Evolutionary conservation across 257 asterid species (phyloP).

Genomic region (Phtheirospermum japonicum): DNA sequence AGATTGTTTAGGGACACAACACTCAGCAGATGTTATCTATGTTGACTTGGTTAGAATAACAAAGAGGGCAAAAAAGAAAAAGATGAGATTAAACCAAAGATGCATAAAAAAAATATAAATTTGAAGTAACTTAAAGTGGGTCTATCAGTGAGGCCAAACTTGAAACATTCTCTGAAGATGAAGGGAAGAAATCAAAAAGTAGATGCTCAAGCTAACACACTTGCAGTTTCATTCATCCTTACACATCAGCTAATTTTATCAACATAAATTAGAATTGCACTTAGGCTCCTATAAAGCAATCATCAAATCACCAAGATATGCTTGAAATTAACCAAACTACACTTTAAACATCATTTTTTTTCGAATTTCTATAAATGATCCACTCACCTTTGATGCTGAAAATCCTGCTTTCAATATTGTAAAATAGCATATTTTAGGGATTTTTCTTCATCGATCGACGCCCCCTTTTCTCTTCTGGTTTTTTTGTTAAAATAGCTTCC

Average conservation of each 20-base stretch:
- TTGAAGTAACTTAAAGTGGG: conserved; percentile 67
- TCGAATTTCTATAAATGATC: too few species aligned
- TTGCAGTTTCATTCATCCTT: conserved; percentile 46
- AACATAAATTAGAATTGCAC: too few species aligned
- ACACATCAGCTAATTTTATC: conserved; percentile 24
- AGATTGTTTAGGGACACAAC: neutral
- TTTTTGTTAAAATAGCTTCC: too few species aligned
- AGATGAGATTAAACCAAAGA: conserved; percentile 11
- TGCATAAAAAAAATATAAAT: conserved; percentile 18
- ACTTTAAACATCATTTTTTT: too few species aligned
- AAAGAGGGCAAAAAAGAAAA: conserved; percentile 13
- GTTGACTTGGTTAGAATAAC: conserved; percentile 1
- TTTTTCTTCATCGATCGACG: too few species aligned
- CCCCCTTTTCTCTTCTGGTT: too few species aligned
- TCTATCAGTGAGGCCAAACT: conserved; percentile 89
- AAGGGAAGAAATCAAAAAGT: conserved; percentile 93
- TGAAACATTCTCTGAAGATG: conserved; percentile 83
- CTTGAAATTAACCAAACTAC: too few species aligned
- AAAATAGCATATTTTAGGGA: too few species aligned
- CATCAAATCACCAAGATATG: too few species aligned
- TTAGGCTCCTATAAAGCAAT: too few species aligned
- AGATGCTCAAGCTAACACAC: conserved; percentile 92
- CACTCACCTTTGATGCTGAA: too few species aligned
- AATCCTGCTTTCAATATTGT: too few species aligned
- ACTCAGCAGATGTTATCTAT: conserved; percentile 15